phyloP scores from a whole-genome alignment of 441 rosid species.

The Corymbia calophylla region DNA sequence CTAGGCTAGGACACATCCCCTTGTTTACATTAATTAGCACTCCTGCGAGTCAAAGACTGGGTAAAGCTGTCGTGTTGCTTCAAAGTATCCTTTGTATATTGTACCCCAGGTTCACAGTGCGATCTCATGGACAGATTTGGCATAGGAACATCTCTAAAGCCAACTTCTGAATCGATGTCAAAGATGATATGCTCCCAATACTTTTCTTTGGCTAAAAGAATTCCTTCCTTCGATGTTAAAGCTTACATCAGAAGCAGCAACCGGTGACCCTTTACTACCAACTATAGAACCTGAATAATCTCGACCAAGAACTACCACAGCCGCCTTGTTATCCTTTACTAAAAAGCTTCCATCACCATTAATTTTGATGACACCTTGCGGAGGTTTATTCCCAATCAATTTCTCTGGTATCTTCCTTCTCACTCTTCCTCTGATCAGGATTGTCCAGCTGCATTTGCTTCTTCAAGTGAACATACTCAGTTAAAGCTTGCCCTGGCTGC shows the following conservation, averaged over 20 bases:
- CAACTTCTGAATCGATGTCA: background rate
- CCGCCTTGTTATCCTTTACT: background rate
- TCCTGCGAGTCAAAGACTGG: background rate
- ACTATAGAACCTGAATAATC: background rate
- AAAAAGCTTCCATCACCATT: background rate
- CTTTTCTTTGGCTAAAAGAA: background rate
- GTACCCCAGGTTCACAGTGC: background rate
- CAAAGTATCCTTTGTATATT: background rate
- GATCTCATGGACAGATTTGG: background rate
- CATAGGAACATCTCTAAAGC: background rate
- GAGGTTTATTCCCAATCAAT: background rate
- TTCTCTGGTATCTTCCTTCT: background rate
- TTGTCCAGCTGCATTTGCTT: background rate
- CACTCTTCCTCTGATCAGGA: background rate
- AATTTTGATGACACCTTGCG: background rate
- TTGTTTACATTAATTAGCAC: background rate
- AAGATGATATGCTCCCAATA: background rate
- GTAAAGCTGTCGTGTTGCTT: background rate
- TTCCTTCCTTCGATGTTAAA: background rate
- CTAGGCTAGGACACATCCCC: background rate
- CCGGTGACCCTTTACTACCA: background rate
- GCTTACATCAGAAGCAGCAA: background rate
- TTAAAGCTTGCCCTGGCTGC: background rate
- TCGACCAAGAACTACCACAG: background rate
- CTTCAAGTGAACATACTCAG: background rate